phyloP scores from a whole-genome alignment of 768 basidiomycete species.

The Hygrophorus pudorinus region DNA sequence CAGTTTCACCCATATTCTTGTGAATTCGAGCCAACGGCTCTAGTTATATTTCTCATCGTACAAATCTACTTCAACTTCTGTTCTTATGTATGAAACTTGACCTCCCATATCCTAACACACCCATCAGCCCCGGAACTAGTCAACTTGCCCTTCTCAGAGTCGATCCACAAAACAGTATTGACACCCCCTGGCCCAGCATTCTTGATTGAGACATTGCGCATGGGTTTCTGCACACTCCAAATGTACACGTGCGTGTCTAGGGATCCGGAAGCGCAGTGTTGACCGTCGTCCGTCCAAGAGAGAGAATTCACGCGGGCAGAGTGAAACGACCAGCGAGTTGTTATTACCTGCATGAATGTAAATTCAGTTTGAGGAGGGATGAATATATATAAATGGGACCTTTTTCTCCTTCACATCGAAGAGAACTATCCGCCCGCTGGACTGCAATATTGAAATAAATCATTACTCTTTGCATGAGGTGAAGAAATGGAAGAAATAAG shows the following conservation, averaged over 20 bases:
- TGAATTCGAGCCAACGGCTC: no score
- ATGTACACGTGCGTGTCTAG: conserved; percentile 91
- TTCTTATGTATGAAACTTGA: conserved; percentile 30
- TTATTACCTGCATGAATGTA: conserved; percentile 37
- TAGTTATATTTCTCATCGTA: conserved; percentile 1
- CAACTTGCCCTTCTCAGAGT: conserved; percentile 37
- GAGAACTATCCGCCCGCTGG: conserved; percentile 71
- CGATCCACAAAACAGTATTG: conserved; percentile 70
- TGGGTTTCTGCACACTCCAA: conserved; percentile 65
- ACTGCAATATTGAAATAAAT: conserved; percentile 29
- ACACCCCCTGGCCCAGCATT: conserved; percentile 85
- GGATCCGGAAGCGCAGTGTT: conserved; percentile 77
- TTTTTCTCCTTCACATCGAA: conserved; percentile 61
- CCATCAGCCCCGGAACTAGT: conserved; percentile 76
- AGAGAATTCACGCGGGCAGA: conserved; percentile 72
- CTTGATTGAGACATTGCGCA: conserved; percentile 72
- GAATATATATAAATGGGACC: conserved; percentile 24
- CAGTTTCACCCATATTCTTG: no score
- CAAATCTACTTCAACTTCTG: background rate
- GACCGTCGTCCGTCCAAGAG: conserved; percentile 62
- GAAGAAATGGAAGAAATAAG: conserved; percentile 20
- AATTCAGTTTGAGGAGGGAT: background rate
- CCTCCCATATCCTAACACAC: conserved; percentile 64
- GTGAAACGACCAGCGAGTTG: conserved; percentile 82
- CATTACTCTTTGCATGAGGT: background rate